These are phyloP conservation scores for Eleusine coracana DNA, from an alignment of 176 grass and related monocot species.

Conservation along the genomic window DNA sequence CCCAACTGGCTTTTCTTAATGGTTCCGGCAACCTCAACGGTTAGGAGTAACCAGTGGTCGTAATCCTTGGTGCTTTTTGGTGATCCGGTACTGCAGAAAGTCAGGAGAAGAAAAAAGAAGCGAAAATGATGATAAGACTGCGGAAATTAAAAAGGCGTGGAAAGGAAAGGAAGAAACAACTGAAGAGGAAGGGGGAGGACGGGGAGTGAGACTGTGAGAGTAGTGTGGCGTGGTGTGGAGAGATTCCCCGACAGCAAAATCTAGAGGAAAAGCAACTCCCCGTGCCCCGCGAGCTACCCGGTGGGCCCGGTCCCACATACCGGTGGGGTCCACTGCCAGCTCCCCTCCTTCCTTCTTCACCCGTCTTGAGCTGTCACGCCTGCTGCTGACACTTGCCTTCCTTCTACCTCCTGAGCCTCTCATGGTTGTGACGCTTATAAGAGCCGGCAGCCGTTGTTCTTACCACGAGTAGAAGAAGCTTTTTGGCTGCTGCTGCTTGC, in stretches of 20 bases:
- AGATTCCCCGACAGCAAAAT: slow-evolving; percentile 95
- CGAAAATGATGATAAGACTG: background rate
- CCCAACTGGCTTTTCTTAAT: background rate
- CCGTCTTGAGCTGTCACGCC: background rate
- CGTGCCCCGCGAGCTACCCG: slow-evolving; percentile 49
- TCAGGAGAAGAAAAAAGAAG: background rate
- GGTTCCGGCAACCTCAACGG: background rate
- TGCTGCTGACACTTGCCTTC: background rate
- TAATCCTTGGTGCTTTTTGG: background rate
- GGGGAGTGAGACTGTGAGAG: no score
- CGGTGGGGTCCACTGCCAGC: slow-evolving; percentile 24
- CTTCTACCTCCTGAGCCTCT: background rate
- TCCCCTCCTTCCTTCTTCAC: no score
- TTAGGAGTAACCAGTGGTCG: background rate
- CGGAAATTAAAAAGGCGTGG: background rate
- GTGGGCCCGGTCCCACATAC: slow-evolving; percentile 32
- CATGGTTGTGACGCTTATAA: slow-evolving; percentile 10
- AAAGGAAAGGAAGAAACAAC: background rate
- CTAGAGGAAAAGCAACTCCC: slow-evolving; percentile 59
- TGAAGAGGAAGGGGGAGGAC: background rate
- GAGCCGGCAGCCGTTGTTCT: background rate
- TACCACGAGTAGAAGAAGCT: background rate
- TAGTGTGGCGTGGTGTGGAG: slow-evolving; percentile 24
- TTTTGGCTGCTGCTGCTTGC: background rate
- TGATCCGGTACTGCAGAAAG: background rate